Percentiles rank a stretch among this genome's conserved stretches.
phyloP scores from a whole-genome alignment of 345 rosid genomes.

The Limnanthes douglasii region DNA sequence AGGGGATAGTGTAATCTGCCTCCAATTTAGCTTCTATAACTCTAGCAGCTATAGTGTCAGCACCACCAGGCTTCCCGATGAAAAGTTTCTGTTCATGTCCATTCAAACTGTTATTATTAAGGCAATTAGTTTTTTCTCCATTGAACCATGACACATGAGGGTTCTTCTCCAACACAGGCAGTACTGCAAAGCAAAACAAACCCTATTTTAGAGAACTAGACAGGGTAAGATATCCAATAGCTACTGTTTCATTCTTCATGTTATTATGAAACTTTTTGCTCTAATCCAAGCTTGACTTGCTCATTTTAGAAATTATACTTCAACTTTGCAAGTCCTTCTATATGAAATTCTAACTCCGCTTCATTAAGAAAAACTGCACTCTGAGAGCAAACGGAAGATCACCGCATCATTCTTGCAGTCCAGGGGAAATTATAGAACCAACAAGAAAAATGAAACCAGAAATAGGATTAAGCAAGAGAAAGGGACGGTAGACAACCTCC shows the following conservation, averaged over 20 bases:
- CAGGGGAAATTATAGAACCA: constrained; percentile 15
- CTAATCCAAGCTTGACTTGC: no score
- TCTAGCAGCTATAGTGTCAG: constrained; percentile 16
- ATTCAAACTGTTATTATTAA: constrained; percentile 11
- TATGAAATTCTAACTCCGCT: no score
- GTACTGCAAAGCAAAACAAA: no score
- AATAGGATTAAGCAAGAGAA: constrained; percentile 9
- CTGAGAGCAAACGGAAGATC: no score
- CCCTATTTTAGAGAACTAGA: no score
- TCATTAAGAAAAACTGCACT: no score
- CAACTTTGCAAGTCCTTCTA: no score
- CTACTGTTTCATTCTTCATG: no score
- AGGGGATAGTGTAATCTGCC: constrained; percentile 6
- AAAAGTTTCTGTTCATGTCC: constrained; percentile 13
- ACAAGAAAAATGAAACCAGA: constrained; percentile 6
- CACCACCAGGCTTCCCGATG: constrained; percentile 13
- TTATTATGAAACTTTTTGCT: no score
- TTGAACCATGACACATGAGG: constrained; percentile 11
- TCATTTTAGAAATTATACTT: no score
- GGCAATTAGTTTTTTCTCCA: constrained; percentile 19
- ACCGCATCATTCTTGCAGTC: constrained; percentile 19
- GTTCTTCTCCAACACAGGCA: constrained; percentile 12
- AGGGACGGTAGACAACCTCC: constrained; percentile 8
- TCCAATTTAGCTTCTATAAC: constrained; percentile 18
- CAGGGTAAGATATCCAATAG: no score